A percentile compares a stretch with the other conserved stretches of the same genome.
phyloP scores from a whole-genome alignment of 345 rosid genomes.

The Hibiscus tridactylites region DNA sequence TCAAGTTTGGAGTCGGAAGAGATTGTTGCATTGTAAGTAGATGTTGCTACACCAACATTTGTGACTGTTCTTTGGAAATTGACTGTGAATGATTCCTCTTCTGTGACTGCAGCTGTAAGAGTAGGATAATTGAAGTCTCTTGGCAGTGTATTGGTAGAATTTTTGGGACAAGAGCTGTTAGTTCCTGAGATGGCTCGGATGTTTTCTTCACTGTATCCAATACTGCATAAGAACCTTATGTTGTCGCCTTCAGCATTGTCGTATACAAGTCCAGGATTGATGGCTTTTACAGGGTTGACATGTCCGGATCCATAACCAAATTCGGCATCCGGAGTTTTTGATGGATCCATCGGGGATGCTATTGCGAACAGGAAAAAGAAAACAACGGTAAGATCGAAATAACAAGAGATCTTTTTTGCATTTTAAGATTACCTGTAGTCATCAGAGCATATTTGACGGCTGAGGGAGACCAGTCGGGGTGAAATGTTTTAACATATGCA shows the following conservation, averaged over 20 bases:
- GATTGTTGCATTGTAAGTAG: conserved; percentile 5
- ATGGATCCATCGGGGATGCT: conserved; percentile 27
- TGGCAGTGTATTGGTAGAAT: not conserved
- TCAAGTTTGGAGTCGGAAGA: not conserved
- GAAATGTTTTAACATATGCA: not conserved
- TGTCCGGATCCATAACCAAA: conserved; percentile 31
- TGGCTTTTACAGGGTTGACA: conserved; percentile 24
- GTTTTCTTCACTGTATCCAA: conserved; percentile 13
- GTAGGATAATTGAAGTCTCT: conserved; percentile 19
- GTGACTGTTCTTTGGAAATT: conserved; percentile 15
- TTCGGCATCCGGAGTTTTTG: conserved; percentile 6
- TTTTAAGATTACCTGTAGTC: not conserved
- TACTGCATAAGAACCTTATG: conserved; percentile 20
- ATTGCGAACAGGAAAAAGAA: not conserved
- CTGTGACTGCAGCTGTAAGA: not conserved
- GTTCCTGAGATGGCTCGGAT: conserved; percentile 16
- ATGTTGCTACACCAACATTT: conserved; percentile 15
- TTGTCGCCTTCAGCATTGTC: conserved; percentile 20
- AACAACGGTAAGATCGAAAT: not conserved
- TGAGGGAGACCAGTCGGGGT: not conserved
- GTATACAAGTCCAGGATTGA: conserved; percentile 32
- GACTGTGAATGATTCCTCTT: not conserved
- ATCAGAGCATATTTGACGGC: not conserved
- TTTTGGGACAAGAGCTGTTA: not conserved
- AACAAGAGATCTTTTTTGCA: not conserved